A percentile compares a stretch with the other conserved stretches of the same genome.
These are phyloP conservation scores for Antarctomyces pellizariae DNA, from an alignment of 495 filamentous ascomycete genomes.

Conservation along the genomic window DNA sequence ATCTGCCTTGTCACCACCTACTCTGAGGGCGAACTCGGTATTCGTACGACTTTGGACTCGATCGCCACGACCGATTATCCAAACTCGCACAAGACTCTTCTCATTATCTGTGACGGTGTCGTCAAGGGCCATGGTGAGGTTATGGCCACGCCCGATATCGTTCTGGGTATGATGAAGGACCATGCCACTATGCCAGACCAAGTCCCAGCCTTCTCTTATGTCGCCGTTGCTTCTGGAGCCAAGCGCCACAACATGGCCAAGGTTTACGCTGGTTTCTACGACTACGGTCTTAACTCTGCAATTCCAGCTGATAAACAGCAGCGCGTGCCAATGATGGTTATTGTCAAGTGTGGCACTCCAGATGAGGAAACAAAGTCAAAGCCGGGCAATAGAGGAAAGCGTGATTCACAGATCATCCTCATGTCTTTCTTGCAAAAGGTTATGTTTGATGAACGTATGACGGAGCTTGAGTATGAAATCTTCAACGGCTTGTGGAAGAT, in stretches of 20 bases:
- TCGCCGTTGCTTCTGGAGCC: constrained; percentile 84
- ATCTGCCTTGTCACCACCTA: constrained; percentile 95
- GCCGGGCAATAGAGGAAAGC: constrained; percentile 91
- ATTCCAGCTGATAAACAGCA: constrained; percentile 79
- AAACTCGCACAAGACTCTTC: constrained; percentile 90
- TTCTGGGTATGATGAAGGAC: constrained; percentile 85
- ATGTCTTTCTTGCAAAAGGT: constrained; percentile 99
- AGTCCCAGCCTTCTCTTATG: constrained; percentile 78
- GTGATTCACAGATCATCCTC: constrained; percentile 94
- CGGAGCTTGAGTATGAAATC: constrained; percentile 98
- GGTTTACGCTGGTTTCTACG: constrained; percentile 93
- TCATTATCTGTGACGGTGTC: constrained; percentile 92
- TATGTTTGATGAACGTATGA: constrained; percentile 99
- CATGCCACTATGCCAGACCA: constrained; percentile 54
- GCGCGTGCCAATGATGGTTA: constrained; percentile 94
- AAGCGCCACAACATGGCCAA: constrained; percentile 99
- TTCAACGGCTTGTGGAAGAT: constrained; percentile 98
- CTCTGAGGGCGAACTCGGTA: constrained; percentile 81
- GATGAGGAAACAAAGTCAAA: constrained; percentile 61
- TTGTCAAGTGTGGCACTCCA: constrained; percentile 89
- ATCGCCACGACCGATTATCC: constrained; percentile 96
- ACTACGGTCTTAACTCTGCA: constrained; percentile 63
- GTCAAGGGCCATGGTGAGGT: constrained; percentile 91
- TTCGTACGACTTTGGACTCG: constrained; percentile 86
- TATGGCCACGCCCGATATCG: constrained; percentile 72